Base-by-base conservation (phyloP, 1,284 basidiomycete genomes). In the Coniferiporia weirii region DNA sequence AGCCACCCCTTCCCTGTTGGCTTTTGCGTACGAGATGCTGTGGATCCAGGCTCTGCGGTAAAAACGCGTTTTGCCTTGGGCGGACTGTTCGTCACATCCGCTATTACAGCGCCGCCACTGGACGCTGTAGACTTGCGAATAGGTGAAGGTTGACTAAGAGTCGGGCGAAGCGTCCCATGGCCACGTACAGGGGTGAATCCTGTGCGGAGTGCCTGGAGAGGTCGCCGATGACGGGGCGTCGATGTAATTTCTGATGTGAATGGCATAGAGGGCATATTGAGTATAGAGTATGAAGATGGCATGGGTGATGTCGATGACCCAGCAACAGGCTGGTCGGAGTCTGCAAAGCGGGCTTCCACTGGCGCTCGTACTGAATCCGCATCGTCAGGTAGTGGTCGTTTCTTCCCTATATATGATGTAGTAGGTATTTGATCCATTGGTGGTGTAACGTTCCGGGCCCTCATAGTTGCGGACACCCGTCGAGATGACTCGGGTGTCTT, bases 151-250 rank as follows among this genome's bases (percentile, higher is more conserved):
- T 73, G 66, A 40, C 74, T 66, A 38, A 69, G 60, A 20, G 70
- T 68, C 9, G 77, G 75, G 57, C 79, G 79, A 54, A 66, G 57
- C 34, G 67, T 70, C 47, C 76, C 73, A 60, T 61, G 60, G 19
- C 56, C 52, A 19, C 88, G 81, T 27, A 82, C 76, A 4, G 89
- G 89, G 1, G 88, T 91, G 68, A 91, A 91, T 2, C 88, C 84
- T 8, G 80, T 76, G 54, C 85, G 81, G 49, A 81, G 70, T 55
- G 75, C 79, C 61, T 79, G 84, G 52, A 83, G 65, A 56, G 80
- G 76, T 63, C 81, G 77, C 60, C 82, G 79, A 36, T 79, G 75
- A 53, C 81, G 80, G 32, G 84, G 84, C 1, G 83, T 84, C 34
- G 74, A 74, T 34, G 73, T 40, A n/a, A 46, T 32, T 32, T 56